Conservation (phyloP, 208 protist species). For the Leishmania tarentolae region DNA sequence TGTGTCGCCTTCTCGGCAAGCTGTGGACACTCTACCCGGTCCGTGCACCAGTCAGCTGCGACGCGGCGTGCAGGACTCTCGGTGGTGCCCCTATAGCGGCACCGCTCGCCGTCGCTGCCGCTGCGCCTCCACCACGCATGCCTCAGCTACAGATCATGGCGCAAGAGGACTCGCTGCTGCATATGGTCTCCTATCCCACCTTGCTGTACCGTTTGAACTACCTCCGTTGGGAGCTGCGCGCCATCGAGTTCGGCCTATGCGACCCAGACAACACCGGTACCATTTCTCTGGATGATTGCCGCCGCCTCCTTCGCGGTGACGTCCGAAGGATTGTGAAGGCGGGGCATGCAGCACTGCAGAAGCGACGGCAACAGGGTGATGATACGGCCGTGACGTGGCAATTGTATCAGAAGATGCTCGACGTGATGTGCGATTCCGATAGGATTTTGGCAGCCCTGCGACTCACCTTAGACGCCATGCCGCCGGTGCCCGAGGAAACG, state of each 20-base stretch:
- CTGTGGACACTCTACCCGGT: neutral
- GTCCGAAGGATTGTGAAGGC: neutral
- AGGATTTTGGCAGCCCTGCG: constrained; percentile 44
- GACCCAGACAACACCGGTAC: constrained; percentile 52
- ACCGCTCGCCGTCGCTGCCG: neutral
- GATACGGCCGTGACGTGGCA: constrained; percentile 45
- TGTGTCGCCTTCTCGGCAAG: neutral
- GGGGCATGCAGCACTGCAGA: neutral
- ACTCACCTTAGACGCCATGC: constrained; percentile 46
- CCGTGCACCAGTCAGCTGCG: neutral
- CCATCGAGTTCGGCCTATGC: constrained; percentile 63
- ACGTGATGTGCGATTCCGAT: constrained; percentile 67
- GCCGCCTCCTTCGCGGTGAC: constrained; percentile 37
- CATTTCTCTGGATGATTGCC: constrained; percentile 54
- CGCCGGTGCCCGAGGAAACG: constrained; percentile 34
- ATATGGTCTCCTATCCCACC: constrained; percentile 23
- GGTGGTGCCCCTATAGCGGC: neutral
- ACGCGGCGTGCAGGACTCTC: neutral
- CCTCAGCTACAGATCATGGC: constrained; percentile 15
- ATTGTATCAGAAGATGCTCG: constrained; percentile 68
- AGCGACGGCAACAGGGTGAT: neutral
- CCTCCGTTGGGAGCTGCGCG: constrained; percentile 67
- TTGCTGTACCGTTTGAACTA: constrained; percentile 60
- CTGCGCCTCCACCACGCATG: neutral
- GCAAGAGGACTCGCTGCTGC: constrained; percentile 19